These are phyloP conservation scores for Sphenostylis stenocarpa DNA, from an alignment of 306 rosid species.

Conservation along the genomic window DNA sequence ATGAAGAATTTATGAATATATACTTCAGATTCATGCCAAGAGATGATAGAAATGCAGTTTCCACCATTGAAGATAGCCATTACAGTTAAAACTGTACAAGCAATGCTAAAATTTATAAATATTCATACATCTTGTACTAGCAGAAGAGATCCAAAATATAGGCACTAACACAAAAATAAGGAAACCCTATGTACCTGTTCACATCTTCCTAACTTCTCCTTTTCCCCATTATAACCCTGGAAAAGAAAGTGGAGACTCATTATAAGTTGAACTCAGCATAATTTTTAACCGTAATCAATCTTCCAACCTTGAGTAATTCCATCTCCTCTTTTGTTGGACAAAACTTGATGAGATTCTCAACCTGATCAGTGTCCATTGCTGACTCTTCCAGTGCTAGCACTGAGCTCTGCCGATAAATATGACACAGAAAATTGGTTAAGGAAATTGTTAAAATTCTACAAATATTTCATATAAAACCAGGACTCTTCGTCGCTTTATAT, in stretches of 20 bases:
- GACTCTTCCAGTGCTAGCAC: constrained; percentile 84
- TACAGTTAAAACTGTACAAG: not conserved
- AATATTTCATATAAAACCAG: not conserved
- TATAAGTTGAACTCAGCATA: constrained; percentile 27
- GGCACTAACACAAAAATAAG: constrained; percentile 6
- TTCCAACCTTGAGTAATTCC: constrained; percentile 78
- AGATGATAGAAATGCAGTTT: constrained; percentile 28
- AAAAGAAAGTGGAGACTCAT: constrained; percentile 16
- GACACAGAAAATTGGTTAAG: not conserved
- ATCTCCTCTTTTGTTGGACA: constrained; percentile 96
- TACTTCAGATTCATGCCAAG: constrained; percentile 18
- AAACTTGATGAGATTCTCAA: constrained; percentile 88
- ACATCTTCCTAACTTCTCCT: constrained; percentile 87
- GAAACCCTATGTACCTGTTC: constrained; percentile 72
- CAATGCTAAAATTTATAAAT: constrained; percentile 21
- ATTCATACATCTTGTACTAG: constrained; percentile 10
- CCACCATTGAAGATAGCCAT: constrained; percentile 30
- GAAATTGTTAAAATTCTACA: not conserved
- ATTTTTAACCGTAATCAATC: constrained; percentile 22
- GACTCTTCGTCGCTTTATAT: not conserved
- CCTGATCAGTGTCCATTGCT: constrained; percentile 73
- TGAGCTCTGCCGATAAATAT: constrained; percentile 60
- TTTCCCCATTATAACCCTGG: constrained; percentile 84
- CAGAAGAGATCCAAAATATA: constrained; percentile 22
- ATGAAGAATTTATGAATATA: constrained; percentile 24